Evolutionary conservation across 139 green algal species (phyloP), one percentile per base, ranked within the genome.

Genomic region (Ostreobium quekettii): DNA sequence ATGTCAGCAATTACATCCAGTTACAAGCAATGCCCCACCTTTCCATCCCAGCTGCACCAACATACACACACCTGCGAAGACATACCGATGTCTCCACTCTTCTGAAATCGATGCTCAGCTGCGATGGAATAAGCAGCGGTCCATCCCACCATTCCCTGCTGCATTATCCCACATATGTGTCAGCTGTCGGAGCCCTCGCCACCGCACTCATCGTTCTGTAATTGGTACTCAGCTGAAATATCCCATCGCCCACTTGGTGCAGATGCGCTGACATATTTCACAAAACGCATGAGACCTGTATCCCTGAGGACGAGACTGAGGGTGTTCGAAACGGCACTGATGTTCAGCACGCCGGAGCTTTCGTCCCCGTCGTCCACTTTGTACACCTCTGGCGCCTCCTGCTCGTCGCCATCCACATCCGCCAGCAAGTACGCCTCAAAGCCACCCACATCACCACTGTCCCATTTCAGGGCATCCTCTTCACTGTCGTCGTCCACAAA

Each of bases 381-480:
- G 74, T 90, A 91, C 65, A 84, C 82, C 66, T 88, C 85, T 0
- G 79, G 82, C 11, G 86, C 76, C 5, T 73, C 76, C 15, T 56
- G 74, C 3, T 58, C 71, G 29, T 80, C 68, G 24, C 83, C 74
- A 3, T 90, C 85, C 6, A 89, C 84, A 15, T 93, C 87, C 4
- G 86, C 85, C 63, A 90, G 60, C 70, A 95, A 74, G 75, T 93
- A 95, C 1, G 83, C 87, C 66, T 93, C 85, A 74, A 88, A 96
- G 2, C 89, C 90, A 26, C 90, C 90, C 48, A 91, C 79, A 69
- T 93, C 80, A 8, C 64, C 70, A 0, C 64, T 60, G 4, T 70
- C 81, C 83, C 83, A 90, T 2, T 60, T 39, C 37, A 75, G 62
- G 15, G 63, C 37, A 15, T 60, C 73, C 29, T 37, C 63, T 33